Evolutionary conservation across 2,329 filamentous ascomycete species (phyloP), one percentile per base, ranked within the genome.

Genomic region (Fusarium domesticum): DNA sequence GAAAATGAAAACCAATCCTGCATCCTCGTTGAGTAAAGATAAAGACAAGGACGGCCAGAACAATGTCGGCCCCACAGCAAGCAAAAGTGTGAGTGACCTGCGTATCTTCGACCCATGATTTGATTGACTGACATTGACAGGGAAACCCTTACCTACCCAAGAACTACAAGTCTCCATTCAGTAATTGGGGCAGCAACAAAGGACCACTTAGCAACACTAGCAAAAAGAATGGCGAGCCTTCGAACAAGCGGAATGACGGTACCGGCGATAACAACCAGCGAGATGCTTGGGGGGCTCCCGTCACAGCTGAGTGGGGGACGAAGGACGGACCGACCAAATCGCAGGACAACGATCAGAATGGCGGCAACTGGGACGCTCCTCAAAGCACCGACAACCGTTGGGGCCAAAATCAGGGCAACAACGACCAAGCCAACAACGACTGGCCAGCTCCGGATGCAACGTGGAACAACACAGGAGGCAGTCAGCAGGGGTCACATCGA

Each of bases 21-120:
- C 37, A 14, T 46, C 43, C 3, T 33, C 56, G 19, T 49, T 48
- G 1, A 57, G 42, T 35, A 58, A 60, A 42, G 44, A 39, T 30
- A 58, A 53, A 30, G 59, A 57, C 20, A 49, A 54, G 18, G 47
- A 43, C 8, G 59, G 59, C 7, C 41, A 41, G 8, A 62, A 65
- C 51, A 67, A 69, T 33, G 58, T 67, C 25, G 58, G 52, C 1
- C 64, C 64, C 3, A 39, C 42, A 18, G 25, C 42, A 33, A 51
- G 45, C 20, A 20, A 35, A 31, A 56, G 45, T 41, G 58, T 60
- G 47, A 48, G 48, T 46, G 15, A 15, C 14, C 16, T 18, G 16
- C 7, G 18, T 42, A 19, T 35, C 28, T 15, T 20, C 15, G 12
- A 18, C 25, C 11, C 32, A 25, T 12, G 28, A 25, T n/a, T 37